Evolutionary conservation across 495 filamentous ascomycete species (phyloP), one percentile per base, ranked within the genome.

Genomic region (Podospora sp.): DNA sequence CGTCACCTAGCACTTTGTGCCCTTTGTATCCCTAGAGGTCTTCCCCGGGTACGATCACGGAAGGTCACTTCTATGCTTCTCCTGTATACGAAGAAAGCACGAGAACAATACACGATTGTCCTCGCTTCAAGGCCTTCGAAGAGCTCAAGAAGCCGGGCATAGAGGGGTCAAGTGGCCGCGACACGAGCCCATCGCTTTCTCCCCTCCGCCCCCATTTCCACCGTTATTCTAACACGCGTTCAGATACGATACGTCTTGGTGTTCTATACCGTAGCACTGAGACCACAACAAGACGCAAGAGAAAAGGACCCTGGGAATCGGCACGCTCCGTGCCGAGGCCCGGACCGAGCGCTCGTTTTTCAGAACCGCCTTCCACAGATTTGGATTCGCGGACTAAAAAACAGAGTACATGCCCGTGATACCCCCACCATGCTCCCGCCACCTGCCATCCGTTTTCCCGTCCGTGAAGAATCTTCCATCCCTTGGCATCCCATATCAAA

Each of bases 241-340:
- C 74, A 73, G 80, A 81, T 83, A 83, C 80, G 81, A 83, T 83
- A 84, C 82, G 77, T 81, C 81, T 81, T 76, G 72, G 66, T 81
- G 81, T 78, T 77, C 40, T 65, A 63, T 22, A 65, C 70, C 61
- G 78, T 83, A 79, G 80, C 80, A 75, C 74, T 70, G 75, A 79
- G 81, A 81, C 78, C 82, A 84, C 82, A 67, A 68, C 60, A 78
- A 73, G 62, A 79, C 80, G 82, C 82, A 69, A 84, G 81, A 84
- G 66, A 52, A 76, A 84, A 72, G 68, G 57, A 69, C 51, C 46
- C 60, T 66, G 59, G 66, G 63, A 68, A 72, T 69, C 72, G 72
- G 76, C 68, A 40, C 56, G 27, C 60, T 46, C 40, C 40, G 40
- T 51, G 50, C 70, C 69, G 69, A 57, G 64, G 70, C 76, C 66